Percentiles rank a stretch among this genome's conserved stretches.
phyloP scores from a whole-genome alignment of 2,329 filamentous ascomycete species.

The Xylaria sp. region DNA sequence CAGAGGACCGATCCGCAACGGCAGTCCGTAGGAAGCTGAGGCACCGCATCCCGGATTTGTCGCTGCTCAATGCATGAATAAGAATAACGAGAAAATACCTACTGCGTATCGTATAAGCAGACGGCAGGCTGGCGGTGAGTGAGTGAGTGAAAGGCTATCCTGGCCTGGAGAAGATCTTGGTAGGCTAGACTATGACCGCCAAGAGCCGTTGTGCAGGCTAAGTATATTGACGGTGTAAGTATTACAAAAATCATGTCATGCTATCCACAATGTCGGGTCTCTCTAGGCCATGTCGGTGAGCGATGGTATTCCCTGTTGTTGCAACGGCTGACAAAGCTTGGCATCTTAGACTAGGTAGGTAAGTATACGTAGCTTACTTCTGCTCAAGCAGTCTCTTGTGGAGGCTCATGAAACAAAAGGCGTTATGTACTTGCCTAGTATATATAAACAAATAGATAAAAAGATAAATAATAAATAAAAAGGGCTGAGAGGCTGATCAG shows the following conservation, averaged over 20 bases:
- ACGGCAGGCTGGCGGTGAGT: conserved; percentile 22
- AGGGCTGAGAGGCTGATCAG: conserved; percentile 29
- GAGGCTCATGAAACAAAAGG: conserved; percentile 7
- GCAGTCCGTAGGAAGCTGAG: conserved; percentile 6
- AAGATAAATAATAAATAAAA: background rate
- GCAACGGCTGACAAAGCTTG: conserved; percentile 3
- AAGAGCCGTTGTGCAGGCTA: background rate
- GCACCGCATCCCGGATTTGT: background rate
- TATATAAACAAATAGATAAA: no score
- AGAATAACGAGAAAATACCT: no score
- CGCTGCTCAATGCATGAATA: background rate
- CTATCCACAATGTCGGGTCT: conserved; percentile 8
- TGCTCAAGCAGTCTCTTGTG: background rate
- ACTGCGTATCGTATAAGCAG: no score
- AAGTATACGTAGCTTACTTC: background rate
- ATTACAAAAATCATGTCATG: conserved; percentile 3
- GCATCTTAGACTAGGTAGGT: background rate
- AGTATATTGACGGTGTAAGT: background rate
- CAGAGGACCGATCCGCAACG: conserved; percentile 16
- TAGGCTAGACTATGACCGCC: background rate
- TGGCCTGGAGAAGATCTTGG: background rate
- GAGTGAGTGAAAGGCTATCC: conserved; percentile 3
- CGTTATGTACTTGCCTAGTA: background rate
- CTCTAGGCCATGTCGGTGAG: conserved; percentile 20
- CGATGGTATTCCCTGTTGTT: background rate